Conservation (phyloP, 2,329 filamentous ascomycete genomes). For the Fonsecaea nubica region DNA sequence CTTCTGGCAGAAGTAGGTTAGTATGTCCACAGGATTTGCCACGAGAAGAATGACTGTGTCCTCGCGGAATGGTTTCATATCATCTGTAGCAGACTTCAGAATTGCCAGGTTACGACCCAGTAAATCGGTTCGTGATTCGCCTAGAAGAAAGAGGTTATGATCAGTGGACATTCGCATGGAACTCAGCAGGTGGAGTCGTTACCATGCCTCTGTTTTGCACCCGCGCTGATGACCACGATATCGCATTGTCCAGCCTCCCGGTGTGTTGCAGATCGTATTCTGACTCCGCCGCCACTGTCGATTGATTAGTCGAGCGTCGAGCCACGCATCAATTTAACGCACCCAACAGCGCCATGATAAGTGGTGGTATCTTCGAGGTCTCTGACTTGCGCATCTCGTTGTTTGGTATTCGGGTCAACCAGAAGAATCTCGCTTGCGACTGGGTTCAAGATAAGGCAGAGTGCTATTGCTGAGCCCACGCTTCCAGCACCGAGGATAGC, state of each 20-base stretch:
- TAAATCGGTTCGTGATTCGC: slow-evolving; percentile 55
- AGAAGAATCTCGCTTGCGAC: slow-evolving; percentile 60
- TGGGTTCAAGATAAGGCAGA: slow-evolving; percentile 59
- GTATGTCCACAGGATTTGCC: slow-evolving; percentile 62
- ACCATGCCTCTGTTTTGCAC: slow-evolving; percentile 56
- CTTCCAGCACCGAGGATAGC: slow-evolving; percentile 60
- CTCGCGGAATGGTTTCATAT: slow-evolving; percentile 57
- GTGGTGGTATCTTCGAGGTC: slow-evolving; percentile 61
- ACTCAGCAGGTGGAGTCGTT: slow-evolving; percentile 37
- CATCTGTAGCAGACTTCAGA: slow-evolving; percentile 54
- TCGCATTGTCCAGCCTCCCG: slow-evolving; percentile 61
- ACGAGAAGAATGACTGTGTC: slow-evolving; percentile 60
- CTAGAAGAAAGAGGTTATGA: slow-evolving; percentile 31
- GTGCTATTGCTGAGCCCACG: slow-evolving; percentile 60
- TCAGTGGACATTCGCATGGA: slow-evolving; percentile 9
- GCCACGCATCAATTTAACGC: slow-evolving; percentile 40
- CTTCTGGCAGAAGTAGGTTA: slow-evolving; percentile 58
- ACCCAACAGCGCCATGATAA: slow-evolving; percentile 55
- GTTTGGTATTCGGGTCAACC: slow-evolving; percentile 57
- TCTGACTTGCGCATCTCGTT: slow-evolving; percentile 58
- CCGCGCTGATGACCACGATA: slow-evolving; percentile 62
- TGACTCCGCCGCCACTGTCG: slow-evolving; percentile 29
- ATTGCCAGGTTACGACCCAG: slow-evolving; percentile 59
- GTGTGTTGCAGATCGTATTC: slow-evolving; percentile 30
- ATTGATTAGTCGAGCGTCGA: background rate